Evolutionary conservation across 1,139 yeast species (phyloP).

Genomic region (Candida gigantensis): DNA sequence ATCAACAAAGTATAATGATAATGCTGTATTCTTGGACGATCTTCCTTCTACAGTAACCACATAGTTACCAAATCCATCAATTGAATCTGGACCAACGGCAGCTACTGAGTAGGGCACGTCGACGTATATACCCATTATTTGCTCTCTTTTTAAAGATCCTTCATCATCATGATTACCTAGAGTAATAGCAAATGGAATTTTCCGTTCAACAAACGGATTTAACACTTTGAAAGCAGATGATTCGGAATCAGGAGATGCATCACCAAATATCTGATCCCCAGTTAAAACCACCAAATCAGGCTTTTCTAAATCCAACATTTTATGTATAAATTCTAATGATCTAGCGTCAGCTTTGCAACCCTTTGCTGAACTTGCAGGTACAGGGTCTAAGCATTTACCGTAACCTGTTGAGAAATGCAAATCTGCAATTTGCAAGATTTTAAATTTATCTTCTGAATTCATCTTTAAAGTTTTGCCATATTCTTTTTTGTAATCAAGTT

Average conservation of each 20-base stretch:
- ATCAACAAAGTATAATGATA: constrained; percentile 75
- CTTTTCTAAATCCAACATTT: constrained; percentile 64
- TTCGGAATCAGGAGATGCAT: constrained; percentile 71
- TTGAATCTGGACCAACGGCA: constrained; percentile 58
- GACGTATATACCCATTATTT: constrained; percentile 57
- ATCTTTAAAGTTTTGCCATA: constrained; percentile 26
- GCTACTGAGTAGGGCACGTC: constrained; percentile 70
- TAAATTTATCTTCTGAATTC: constrained; percentile 52
- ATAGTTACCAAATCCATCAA: constrained; percentile 83
- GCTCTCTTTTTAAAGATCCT: constrained; percentile 60
- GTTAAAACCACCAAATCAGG: constrained; percentile 84
- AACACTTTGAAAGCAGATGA: constrained; percentile 76
- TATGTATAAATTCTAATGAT: constrained; percentile 61
- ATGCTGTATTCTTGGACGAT: constrained; percentile 43
- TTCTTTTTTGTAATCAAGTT: constrained; percentile 23
- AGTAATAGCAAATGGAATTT: constrained; percentile 78
- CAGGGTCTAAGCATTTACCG: constrained; percentile 75
- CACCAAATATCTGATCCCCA: constrained; percentile 84
- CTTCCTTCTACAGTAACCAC: constrained; percentile 51
- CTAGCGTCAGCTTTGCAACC: constrained; percentile 75
- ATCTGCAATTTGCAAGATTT: constrained; percentile 84
- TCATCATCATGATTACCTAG: constrained; percentile 71
- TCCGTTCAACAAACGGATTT: constrained; percentile 63
- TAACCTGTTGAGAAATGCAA: constrained; percentile 77
- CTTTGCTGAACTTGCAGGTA: constrained; percentile 42